These are phyloP conservation scores for Lachancea quebecensis DNA, from an alignment of 805 yeast species.

Conservation along the genomic window DNA sequence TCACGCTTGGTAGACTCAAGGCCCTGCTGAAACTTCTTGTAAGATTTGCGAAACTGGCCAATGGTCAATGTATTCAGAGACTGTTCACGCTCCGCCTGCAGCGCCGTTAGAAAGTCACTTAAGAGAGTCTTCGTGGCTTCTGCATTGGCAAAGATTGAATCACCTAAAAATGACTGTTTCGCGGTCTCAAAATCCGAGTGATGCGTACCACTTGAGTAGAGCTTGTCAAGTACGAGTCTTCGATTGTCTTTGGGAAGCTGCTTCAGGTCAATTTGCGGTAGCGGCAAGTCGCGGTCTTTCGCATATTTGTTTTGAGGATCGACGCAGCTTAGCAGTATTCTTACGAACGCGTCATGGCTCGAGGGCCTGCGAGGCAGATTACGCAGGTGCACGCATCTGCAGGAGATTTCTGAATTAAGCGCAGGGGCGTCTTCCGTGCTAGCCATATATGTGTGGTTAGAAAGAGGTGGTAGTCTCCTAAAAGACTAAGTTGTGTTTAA, in stretches of 20 bases:
- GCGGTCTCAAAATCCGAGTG: not conserved
- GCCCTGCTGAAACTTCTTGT: not conserved
- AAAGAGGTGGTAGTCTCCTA: too few species aligned
- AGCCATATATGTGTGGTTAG: too few species aligned
- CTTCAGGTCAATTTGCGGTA: conserved; percentile 8
- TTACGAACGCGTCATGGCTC: conserved; percentile 14
- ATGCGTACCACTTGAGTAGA: not conserved
- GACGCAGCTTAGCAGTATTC: conserved; percentile 14
- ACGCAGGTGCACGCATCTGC: conserved; percentile 8
- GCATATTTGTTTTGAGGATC: conserved; percentile 16
- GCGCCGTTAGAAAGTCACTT: not conserved
- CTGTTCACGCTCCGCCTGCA: not conserved
- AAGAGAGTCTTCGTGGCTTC: not conserved
- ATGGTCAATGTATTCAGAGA: not conserved
- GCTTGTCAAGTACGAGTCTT: not conserved
- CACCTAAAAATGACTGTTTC: not conserved
- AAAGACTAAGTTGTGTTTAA: too few species aligned
- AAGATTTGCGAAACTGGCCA: not conserved
- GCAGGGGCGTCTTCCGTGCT: too few species aligned
- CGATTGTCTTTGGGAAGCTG: conserved; percentile 3
- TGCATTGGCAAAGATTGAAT: not conserved
- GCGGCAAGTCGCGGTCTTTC: conserved; percentile 8
- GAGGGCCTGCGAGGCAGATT: conserved; percentile 25
- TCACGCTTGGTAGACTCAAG: not conserved
- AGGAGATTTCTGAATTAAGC: not conserved